These are phyloP conservation scores for Blastocystis sp. DNA, from an alignment of 352 stramenopile species.

Conservation along the genomic window DNA sequence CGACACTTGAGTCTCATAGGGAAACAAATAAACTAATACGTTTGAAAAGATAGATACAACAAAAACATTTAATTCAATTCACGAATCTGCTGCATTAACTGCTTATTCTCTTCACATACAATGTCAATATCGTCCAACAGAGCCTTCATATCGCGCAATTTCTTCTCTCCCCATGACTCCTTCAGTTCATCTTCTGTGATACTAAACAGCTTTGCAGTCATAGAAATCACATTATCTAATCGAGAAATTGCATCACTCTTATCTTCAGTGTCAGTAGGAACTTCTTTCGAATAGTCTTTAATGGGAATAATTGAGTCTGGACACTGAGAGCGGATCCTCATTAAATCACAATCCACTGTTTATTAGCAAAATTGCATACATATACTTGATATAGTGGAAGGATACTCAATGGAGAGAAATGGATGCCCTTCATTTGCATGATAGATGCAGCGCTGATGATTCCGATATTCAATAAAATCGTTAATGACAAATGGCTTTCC, in stretches of 20 bases:
- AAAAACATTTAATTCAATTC: neutral
- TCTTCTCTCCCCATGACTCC: neutral
- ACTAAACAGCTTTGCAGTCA: neutral
- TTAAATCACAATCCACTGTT: constrained; percentile 52
- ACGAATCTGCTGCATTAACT: neutral
- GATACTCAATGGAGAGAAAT: constrained; percentile 45
- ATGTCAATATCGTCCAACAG: constrained; percentile 49
- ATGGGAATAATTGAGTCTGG: neutral
- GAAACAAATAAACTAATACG: neutral
- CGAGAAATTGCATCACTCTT: neutral
- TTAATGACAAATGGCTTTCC: constrained; percentile 7
- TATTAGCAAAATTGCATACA: too few species aligned
- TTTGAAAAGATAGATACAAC: neutral
- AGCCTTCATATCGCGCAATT: neutral
- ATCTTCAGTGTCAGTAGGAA: neutral
- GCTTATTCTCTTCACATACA: constrained; percentile 41
- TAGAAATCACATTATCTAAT: neutral
- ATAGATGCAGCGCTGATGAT: neutral
- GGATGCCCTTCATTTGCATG: neutral
- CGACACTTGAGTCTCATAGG: constrained; percentile 36
- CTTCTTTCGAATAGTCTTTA: neutral
- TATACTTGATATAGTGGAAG: neutral
- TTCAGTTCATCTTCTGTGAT: constrained; percentile 33
- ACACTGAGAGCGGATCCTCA: neutral
- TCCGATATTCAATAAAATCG: neutral